Percentiles rank a stretch among this genome's conserved stretches.
These are phyloP conservation scores for Hymenoscyphus occultus DNA, from an alignment of 2,329 filamentous ascomycete genomes.

Conservation along the genomic window DNA sequence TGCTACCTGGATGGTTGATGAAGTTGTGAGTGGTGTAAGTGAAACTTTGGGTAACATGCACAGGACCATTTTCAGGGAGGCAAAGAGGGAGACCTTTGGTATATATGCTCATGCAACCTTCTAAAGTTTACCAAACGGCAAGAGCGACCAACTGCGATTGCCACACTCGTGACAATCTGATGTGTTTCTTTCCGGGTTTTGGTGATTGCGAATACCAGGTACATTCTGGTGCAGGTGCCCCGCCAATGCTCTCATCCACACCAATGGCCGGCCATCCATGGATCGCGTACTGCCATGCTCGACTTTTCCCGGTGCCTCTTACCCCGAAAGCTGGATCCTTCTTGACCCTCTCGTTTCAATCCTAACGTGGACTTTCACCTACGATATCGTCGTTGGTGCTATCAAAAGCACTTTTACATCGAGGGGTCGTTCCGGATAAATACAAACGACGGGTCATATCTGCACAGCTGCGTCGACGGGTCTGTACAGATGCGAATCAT, in stretches of 20 bases:
- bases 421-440: not conserved
- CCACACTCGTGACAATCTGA: not conserved
- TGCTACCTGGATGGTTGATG: not conserved
- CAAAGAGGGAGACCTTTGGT: not conserved
- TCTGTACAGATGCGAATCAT: not conserved
- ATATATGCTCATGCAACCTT: not conserved
- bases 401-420: slow-evolving; percentile 2
- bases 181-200: not conserved
- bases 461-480: not conserved
- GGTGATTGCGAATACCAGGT: not conserved
- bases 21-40: not conserved
- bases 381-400: not conserved
- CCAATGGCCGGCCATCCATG: not conserved
- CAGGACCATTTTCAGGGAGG: not conserved
- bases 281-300: not conserved
- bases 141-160: not conserved
- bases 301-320: slow-evolving; percentile 3
- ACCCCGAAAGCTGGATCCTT: not conserved
- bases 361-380: not conserved
- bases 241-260: not conserved
- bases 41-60: not conserved
- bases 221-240: not conserved
- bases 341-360: not conserved
- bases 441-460: not conserved
- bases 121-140: not conserved